A percentile compares a stretch with the other conserved stretches of the same genome.
Evolutionary conservation across 2,329 filamentous ascomycete genomes (phyloP).

Genomic region (Dactylellina parvicollis): DNA sequence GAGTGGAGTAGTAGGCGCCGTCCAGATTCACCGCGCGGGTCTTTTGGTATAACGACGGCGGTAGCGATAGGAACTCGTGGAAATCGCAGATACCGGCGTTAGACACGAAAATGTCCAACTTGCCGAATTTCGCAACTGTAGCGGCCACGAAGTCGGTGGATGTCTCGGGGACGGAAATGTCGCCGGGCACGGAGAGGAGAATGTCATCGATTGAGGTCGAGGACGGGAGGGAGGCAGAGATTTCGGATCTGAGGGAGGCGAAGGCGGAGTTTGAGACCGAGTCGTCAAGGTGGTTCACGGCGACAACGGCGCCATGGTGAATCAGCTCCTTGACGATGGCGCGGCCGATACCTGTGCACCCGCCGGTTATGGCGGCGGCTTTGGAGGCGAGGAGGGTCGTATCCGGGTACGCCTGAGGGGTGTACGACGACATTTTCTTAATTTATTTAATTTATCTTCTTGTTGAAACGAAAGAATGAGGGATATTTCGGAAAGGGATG

Average conservation of each 20-base stretch:
- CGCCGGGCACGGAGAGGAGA: constrained; percentile 76
- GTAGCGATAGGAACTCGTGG: constrained; percentile 80
- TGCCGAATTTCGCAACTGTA: constrained; percentile 71
- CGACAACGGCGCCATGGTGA: constrained; percentile 78
- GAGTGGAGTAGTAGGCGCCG: constrained; percentile 86
- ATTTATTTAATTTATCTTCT: not conserved
- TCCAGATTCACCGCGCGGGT: constrained; percentile 84
- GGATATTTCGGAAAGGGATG: not conserved
- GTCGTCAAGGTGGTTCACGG: constrained; percentile 73
- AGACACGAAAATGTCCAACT: constrained; percentile 61
- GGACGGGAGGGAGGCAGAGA: constrained; percentile 63
- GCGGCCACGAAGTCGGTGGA: constrained; percentile 73
- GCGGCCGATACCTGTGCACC: constrained; percentile 84
- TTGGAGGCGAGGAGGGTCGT: constrained; percentile 73
- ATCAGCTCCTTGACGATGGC: constrained; percentile 84
- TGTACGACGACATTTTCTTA: constrained; percentile 27
- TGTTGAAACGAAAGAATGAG: not conserved
- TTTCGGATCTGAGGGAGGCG: constrained; percentile 66
- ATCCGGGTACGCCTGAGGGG: constrained; percentile 47
- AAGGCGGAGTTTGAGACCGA: constrained; percentile 67
- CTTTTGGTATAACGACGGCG: constrained; percentile 73
- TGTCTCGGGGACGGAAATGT: constrained; percentile 79
- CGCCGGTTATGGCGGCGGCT: constrained; percentile 85
- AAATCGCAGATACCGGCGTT: constrained; percentile 92
- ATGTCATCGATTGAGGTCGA: constrained; percentile 63